Base-by-base conservation (phyloP, 2,329 filamentous ascomycete genomes). In the Dactylonectria estremocensis region DNA sequence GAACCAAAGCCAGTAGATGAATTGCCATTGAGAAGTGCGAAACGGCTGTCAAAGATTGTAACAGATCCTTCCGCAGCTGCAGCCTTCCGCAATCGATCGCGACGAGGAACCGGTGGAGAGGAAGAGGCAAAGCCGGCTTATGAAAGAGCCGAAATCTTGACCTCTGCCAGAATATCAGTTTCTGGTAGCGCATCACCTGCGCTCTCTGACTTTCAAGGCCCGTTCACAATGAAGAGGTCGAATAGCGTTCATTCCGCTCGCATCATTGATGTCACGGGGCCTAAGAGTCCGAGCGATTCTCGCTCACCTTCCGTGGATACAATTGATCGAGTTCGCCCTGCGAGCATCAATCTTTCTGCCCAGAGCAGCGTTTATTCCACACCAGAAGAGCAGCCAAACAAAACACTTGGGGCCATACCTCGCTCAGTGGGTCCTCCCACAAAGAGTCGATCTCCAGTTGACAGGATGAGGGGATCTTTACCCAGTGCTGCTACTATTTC, bases 101-200 rank as follows among this genome's bases (percentile, higher is more conserved):
- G 68, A 46, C 62, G 69, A 58, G 68, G 31, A 37, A 63, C 52
- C 65, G 70, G n/a, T 46, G 56, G 87, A 71, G 74, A 86, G 67
- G 79, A 88, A 72, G 78, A 90, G 71, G 63, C 85, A 73, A 72
- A 87, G 77, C 69, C 71, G 22, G 73, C 82, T 77, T 81, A 88
- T 77, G 87, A 93, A 84, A 84, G 88, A 72, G 86, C 87, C 2
- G 82, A 89, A 72, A 88, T 90, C 33, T 69, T 90, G 61, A 90
- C 86, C 0, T 88, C 88, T 0, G 84, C 87, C 3, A 82, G 88
- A 40, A 82, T 90, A 9, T 90, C 88, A 3, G 83, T 89, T 28
- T 83, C 83, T 33, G 86, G 86, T 37, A 84, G 84, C 70, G 83
- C 83, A 35, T 88, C 87, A 1, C 85, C 86, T 2, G 80, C 85